Evolutionary conservation across 495 filamentous ascomycete genomes (phyloP), one percentile per base, ranked within the genome.

Genomic region (Letharia lupina): DNA sequence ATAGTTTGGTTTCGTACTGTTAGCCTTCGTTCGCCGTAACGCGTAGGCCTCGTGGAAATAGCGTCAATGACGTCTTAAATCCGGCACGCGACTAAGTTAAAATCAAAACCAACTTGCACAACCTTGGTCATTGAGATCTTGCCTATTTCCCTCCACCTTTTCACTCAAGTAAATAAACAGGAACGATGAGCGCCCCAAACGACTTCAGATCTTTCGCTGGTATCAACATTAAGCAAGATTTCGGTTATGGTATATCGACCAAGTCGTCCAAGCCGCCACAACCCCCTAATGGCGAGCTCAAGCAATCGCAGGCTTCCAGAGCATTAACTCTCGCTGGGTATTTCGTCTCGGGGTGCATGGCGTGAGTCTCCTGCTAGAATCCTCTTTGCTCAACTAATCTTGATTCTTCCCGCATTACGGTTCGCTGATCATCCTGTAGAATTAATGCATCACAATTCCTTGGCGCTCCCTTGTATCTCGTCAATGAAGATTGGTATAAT

Each of bases 401-500:
- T 40, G 20, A 15, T 40, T 37, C 23, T 39, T 15, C 11, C 33
- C 28, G 35, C 44, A 39, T 42, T 23, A 60, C 18, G 7, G 20
- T 57, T 35, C 13, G 41, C n/a, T 40, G 35, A 60, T 10, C 4
- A 50, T 33, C 45, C 33, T 58, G n/a, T 69, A 87, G 87, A 39
- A 85, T 91, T 70, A 78, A 83, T 68, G 63, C 77, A 23, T 83
- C 85, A 33, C 89, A 93, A 73, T 77, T 90, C 61, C 68, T 92
- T 65, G 89, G 88, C 48, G 77, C 82, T 0, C 87, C 87, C 47
- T 77, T 92, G 20, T 92, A 92, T 71, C 84, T 84, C 70, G 74
- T 89, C 67, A 85, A 83, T 72, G 84, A 82, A 70, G 84, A 89
- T 45, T 76, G 84, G 48, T 93, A 89, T 78, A 87, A 92, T 73